Evolutionary conservation across 345 rosid species (phyloP).

Genomic region (Ricinus communis): DNA sequence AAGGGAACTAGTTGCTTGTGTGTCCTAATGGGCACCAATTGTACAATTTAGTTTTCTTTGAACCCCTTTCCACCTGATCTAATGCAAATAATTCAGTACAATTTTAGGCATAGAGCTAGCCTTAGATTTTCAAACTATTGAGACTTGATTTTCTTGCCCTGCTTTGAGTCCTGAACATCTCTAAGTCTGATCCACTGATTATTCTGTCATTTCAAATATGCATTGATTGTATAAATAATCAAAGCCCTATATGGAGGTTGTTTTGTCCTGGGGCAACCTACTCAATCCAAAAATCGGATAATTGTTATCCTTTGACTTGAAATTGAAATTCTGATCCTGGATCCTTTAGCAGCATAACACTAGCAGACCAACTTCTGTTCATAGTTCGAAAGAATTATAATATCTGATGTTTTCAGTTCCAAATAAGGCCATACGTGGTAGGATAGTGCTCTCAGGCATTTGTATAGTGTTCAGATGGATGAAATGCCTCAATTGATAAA

Average conservation of each 20-base stretch:
- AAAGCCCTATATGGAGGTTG: neutral
- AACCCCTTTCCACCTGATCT: neutral
- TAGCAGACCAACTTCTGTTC: no score
- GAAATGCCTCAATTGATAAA: neutral
- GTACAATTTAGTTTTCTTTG: neutral
- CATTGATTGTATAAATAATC: neutral
- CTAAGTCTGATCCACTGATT: neutral
- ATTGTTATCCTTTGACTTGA: neutral
- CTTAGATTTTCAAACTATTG: neutral
- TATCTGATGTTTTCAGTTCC: neutral
- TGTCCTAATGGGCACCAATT: neutral
- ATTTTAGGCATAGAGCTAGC: neutral
- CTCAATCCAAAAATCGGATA: neutral
- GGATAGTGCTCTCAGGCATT: neutral
- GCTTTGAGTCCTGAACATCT: neutral
- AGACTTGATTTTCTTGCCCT: neutral
- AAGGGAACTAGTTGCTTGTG: neutral
- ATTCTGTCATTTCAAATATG: neutral
- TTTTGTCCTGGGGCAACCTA: neutral
- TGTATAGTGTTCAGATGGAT: neutral
- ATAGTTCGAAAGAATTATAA: no score
- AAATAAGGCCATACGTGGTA: neutral
- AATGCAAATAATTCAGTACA: neutral
- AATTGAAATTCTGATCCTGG: neutral
- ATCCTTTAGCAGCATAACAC: no score